A percentile compares a stretch with the other conserved stretches of the same genome.
Evolutionary conservation across 1,284 basidiomycete genomes (phyloP).

Genomic region (Psilocybe mexicana): DNA sequence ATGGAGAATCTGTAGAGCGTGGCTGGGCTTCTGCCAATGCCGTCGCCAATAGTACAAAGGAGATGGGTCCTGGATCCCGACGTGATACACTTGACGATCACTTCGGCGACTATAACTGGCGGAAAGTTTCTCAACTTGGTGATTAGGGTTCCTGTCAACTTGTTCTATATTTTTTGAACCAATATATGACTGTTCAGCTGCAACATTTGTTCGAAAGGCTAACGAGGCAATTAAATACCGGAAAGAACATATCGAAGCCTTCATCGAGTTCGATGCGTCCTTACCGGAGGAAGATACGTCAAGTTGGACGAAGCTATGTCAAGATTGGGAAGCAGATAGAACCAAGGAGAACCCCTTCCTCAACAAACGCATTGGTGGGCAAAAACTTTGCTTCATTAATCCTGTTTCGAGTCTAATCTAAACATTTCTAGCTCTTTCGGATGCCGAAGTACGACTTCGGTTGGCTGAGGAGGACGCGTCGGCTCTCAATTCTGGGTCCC

Average conservation of each 20-base stretch:
- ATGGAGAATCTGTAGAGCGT: constrained; percentile 34
- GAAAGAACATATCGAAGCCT: constrained; percentile 7
- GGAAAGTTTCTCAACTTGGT: constrained; percentile 11
- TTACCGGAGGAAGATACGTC: not conserved
- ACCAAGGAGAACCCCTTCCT: not conserved
- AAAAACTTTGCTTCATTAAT: not conserved
- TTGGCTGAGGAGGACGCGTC: constrained; percentile 21
- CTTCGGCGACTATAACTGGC: constrained; percentile 30
- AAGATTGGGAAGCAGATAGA: constrained; percentile 4
- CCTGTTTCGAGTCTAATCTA: not conserved
- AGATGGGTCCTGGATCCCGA: constrained; percentile 33
- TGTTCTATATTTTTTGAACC: not conserved
- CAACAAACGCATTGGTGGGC: not conserved
- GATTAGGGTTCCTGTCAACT: no score
- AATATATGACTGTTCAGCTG: not conserved
- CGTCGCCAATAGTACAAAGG: constrained; percentile 27
- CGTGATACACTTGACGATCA: constrained; percentile 33
- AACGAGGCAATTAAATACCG: not conserved
- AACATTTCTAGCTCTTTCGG: not conserved
- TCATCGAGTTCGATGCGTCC: constrained; percentile 11
- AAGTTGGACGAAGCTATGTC: constrained; percentile 4
- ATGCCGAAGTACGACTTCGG: constrained; percentile 20
- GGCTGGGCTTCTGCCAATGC: constrained; percentile 29
- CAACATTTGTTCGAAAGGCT: not conserved
- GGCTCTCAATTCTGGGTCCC: constrained; percentile 12